A percentile compares a stretch with the other conserved stretches of the same genome.
These are phyloP conservation scores for Auricularia sp. DNA, from an alignment of 768 basidiomycete species.

Conservation along the genomic window DNA sequence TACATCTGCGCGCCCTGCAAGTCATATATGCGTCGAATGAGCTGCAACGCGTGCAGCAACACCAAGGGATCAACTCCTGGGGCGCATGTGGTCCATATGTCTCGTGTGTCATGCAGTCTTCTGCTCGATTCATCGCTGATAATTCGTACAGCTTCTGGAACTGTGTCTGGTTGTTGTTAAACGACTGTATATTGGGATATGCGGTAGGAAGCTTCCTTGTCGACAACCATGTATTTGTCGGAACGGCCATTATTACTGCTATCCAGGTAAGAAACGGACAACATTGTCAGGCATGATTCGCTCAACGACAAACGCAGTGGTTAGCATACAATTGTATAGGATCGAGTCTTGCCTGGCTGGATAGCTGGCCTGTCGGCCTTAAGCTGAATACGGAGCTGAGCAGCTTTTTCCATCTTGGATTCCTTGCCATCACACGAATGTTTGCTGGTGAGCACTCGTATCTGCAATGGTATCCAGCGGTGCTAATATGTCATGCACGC, in stretches of 20 bases:
- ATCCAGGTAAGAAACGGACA: not conserved
- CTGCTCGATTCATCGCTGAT: not conserved
- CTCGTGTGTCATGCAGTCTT: not conserved
- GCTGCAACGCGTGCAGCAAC: not conserved
- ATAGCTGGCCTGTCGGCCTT: constrained; percentile 91
- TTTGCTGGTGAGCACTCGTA: constrained; percentile 58
- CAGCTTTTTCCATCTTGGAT: constrained; percentile 64
- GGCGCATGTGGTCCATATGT: not conserved
- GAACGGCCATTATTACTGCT: constrained; percentile 29
- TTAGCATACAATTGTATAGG: constrained; percentile 41
- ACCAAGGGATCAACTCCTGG: not conserved
- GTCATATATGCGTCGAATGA: not conserved
- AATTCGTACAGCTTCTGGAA: constrained; percentile 69
- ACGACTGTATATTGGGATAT: constrained; percentile 80
- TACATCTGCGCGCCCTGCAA: not conserved
- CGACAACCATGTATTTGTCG: constrained; percentile 49
- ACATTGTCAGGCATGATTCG: constrained; percentile 6
- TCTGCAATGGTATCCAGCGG: not conserved
- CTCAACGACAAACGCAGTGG: not conserved
- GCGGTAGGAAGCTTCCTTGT: constrained; percentile 61
- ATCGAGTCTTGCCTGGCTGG: constrained; percentile 65
- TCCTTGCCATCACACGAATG: constrained; percentile 50
- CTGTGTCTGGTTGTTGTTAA: constrained; percentile 80
- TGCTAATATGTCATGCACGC: not conserved
- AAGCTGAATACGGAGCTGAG: constrained; percentile 96